phyloP scores from a whole-genome alignment of 2,329 filamentous ascomycete species.

The Neurospora crassa region DNA sequence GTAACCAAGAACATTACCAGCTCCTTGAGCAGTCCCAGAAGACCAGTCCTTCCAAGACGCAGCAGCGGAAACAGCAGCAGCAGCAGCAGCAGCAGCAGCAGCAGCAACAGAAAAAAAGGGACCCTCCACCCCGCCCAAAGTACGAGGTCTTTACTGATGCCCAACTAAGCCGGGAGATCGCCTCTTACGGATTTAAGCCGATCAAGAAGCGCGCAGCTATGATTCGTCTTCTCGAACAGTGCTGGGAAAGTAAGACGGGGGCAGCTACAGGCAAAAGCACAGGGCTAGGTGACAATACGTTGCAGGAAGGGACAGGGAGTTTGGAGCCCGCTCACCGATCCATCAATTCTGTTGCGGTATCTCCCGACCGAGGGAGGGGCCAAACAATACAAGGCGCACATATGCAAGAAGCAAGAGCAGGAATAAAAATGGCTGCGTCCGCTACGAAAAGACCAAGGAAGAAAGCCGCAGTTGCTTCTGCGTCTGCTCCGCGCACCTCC shows the following conservation, averaged over 20 bases:
- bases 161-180: slow-evolving; percentile 52
- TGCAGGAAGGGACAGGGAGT: slow-evolving; percentile 1
- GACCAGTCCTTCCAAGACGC: slow-evolving; percentile 5
- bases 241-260: slow-evolving; percentile 54
- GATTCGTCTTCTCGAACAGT: slow-evolving; percentile 60
- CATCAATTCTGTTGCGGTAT: slow-evolving; percentile 23
- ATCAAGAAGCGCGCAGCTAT: slow-evolving; percentile 59
- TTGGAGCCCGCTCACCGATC: slow-evolving; percentile 9
- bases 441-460: slow-evolving; percentile 16
- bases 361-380: slow-evolving; percentile 27
- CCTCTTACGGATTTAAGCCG: slow-evolving; percentile 62
- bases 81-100: neutral
- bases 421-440: neutral
- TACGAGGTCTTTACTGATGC: slow-evolving; percentile 53
- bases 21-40: slow-evolving; percentile 17
- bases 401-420: neutral
- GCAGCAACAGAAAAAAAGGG: neutral
- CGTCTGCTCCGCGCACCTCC: neutral
- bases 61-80: neutral
- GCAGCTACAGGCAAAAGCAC: neutral
- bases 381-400: slow-evolving; percentile 29
- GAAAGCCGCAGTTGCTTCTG: slow-evolving; percentile 18
- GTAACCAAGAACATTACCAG: slow-evolving; percentile 23
- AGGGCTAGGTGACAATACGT: slow-evolving; percentile 12
- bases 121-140: slow-evolving; percentile 34